Evolutionary conservation across 2,329 filamentous ascomycete genomes (phyloP).

Genomic region (Biscogniauxia mediterranea): DNA sequence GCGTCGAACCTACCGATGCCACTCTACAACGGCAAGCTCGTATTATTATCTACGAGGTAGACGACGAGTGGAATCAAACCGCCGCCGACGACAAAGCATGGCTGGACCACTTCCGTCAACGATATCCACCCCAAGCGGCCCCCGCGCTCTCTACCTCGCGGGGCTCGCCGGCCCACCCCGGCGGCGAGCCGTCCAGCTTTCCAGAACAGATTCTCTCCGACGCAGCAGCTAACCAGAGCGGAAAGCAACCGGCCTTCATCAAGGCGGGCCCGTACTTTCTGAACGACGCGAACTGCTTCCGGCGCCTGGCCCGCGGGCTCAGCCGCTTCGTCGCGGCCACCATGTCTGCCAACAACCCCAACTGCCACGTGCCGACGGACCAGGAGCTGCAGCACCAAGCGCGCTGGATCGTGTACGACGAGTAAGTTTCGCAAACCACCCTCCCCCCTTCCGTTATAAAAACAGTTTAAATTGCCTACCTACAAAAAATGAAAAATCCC

Average conservation of each 20-base stretch:
- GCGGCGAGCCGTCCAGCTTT: neutral
- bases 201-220: neutral
- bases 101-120: constrained; percentile 51
- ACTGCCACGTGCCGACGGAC: constrained; percentile 56
- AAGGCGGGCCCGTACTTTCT: constrained; percentile 45
- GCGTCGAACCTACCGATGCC: constrained; percentile 50
- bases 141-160: constrained; percentile 21
- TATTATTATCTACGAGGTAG: constrained; percentile 60
- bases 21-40: constrained; percentile 57
- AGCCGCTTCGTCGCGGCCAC: constrained; percentile 50
- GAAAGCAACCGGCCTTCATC: constrained; percentile 14
- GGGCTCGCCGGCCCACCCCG: constrained; percentile 11
- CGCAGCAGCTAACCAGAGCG: constrained; percentile 7
- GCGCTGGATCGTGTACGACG: constrained; percentile 61
- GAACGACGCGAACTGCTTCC: constrained; percentile 61
- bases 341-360: constrained; percentile 60
- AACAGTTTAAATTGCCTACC: too few relatives aligned
- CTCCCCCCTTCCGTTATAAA: neutral
- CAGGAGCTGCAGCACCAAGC: constrained; percentile 64
- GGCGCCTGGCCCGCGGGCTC: constrained; percentile 53
- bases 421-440: constrained; percentile 44
- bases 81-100: constrained; percentile 55
- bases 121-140: constrained; percentile 36
- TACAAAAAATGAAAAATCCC: too few relatives aligned
- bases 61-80: constrained; percentile 65